These are phyloP conservation scores for Ogataea kodamae DNA, from an alignment of 805 yeast species.

Conservation along the genomic window DNA sequence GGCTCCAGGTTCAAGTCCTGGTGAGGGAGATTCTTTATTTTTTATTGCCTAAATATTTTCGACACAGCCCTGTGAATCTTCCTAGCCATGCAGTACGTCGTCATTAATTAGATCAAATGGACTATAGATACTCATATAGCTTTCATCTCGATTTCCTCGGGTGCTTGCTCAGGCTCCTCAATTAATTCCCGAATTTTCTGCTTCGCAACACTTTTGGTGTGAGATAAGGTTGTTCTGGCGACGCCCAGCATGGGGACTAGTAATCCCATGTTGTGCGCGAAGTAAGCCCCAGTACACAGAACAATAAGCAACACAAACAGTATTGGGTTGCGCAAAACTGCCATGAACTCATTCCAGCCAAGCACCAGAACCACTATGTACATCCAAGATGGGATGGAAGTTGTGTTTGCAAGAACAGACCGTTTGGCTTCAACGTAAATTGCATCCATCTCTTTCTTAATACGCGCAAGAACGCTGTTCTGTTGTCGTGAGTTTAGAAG, in stretches of 20 bases:
- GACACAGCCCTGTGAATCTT: too few relatives aligned
- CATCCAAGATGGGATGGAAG: slow-evolving; percentile 82
- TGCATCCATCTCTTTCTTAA: slow-evolving; percentile 74
- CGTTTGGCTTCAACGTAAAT: slow-evolving; percentile 84
- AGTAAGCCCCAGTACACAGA: slow-evolving; percentile 56
- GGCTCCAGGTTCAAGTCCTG: slow-evolving; percentile 55
- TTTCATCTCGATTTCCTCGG: slow-evolving; percentile 2
- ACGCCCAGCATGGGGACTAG: slow-evolving; percentile 72
- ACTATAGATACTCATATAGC: slow-evolving; percentile 1
- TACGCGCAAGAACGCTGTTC: slow-evolving; percentile 50
- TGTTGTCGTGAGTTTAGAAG: slow-evolving; percentile 57
- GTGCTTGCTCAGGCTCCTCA: slow-evolving; percentile 3
- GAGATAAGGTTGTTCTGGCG: slow-evolving; percentile 52
- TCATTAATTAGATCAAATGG: too few relatives aligned
- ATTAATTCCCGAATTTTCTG: slow-evolving; percentile 57
- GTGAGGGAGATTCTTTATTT: slow-evolving; percentile 35
- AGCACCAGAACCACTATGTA: slow-evolving; percentile 67
- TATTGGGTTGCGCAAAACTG: slow-evolving; percentile 82
- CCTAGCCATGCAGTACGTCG: too few relatives aligned
- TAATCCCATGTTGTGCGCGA: slow-evolving; percentile 66
- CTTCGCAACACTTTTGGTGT: slow-evolving; percentile 55
- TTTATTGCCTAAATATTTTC: slow-evolving; percentile 28
- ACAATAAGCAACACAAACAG: slow-evolving; percentile 61
- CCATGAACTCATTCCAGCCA: slow-evolving; percentile 96
- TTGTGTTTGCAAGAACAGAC: slow-evolving; percentile 69